Evolutionary conservation across 1,139 yeast species (phyloP), one percentile per base, ranked within the genome.

Genomic region (Candida dubliniensis): DNA sequence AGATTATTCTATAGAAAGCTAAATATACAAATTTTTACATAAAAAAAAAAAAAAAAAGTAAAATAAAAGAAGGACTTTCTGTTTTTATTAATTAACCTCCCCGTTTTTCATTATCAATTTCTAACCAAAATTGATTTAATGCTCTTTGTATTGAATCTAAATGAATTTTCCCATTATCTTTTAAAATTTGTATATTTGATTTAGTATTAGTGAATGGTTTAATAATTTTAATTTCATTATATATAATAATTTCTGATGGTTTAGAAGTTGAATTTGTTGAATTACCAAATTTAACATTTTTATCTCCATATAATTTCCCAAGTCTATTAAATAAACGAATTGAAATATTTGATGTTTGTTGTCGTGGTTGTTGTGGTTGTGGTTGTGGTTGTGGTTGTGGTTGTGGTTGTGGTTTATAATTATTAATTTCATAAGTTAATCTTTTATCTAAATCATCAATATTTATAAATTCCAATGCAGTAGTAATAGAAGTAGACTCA

Each of bases 41-140:
- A 18, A 18, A 18, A 18, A 18, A 18, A 18, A 18, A 18, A 18
- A 18, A 18, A 18, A 18, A 18, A 4, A 18, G 5, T 18, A 18
- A 18, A 5, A 18, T 18, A 18, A 4, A 18, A 18, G 3, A 18
- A 18, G 23, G 23, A 4, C 5, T 18, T 4, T 5, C 5, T 5
- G 5, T 18, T 18, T 18, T 5, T 4, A 18, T 12, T 13, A 25
- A 27, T 65, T 56, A 83, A 39, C 89, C 89, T n/a, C 89, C 89
- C 56, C 81, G 79, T 51, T 70, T 72, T 47, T 72, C 71, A 40
- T 58, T 61, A 47, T 76, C 81, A 47, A 79, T 61, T 47, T 72
- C 76, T 38, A 71, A 66, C 82, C 86, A 79, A 30, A 78, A 77
- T 46, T 78, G 82, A 47, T 74, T 76, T 24, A 84, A 77, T 42